Evolutionary conservation across 169 alveolate genomes (phyloP).

Genomic region (Plasmodium vinckei): DNA sequence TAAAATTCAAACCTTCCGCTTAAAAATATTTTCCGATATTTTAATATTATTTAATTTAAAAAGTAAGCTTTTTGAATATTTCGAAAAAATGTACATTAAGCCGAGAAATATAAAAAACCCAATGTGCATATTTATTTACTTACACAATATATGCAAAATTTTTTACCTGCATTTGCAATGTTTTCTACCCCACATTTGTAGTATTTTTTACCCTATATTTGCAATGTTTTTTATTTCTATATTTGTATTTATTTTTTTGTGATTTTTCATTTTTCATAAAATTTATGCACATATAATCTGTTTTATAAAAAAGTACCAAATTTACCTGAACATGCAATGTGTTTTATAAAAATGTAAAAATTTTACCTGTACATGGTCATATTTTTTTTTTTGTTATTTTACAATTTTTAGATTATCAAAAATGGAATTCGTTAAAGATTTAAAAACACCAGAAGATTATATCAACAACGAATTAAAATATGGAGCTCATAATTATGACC

Average conservation of each 20-base stretch:
- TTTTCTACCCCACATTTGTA: not conserved
- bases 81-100: not conserved
- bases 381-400: not conserved
- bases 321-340: not conserved
- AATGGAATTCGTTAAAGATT: constrained; percentile 58
- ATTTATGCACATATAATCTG: constrained; percentile 25
- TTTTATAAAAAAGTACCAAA: not conserved
- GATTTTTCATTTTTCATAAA: constrained; percentile 10
- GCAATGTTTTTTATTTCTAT: not conserved
- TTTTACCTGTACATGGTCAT: not conserved
- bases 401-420: constrained; percentile 7
- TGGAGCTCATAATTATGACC: constrained; percentile 93
- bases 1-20: too few species aligned
- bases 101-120: not conserved
- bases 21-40: too few species aligned
- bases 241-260: constrained; percentile 5
- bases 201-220: not conserved
- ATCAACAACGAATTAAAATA: constrained; percentile 81
- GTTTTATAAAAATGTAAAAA: not conserved
- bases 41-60: too few species aligned
- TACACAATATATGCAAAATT: not conserved
- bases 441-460: constrained; percentile 66
- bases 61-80: not conserved
- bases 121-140: too few species aligned
- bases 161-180: not conserved